Evolutionary conservation across 306 rosid genomes (phyloP), one percentile per base, ranked within the genome.

Genomic region (Lagenaria siceraria): DNA sequence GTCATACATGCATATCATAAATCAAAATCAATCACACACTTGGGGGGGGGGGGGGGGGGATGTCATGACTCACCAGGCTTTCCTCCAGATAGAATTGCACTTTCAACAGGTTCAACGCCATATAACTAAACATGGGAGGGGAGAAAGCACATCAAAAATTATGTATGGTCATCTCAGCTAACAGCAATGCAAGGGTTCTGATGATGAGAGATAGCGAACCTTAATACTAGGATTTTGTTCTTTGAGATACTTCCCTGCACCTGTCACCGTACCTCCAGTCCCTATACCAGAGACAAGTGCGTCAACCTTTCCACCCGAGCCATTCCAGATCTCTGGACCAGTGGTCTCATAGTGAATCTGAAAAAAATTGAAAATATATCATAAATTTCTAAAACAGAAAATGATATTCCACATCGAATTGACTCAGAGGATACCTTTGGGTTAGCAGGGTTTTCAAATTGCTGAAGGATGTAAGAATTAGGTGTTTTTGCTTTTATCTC

Each of bases 271-370:
- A 63, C 98, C 98, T 66, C 98, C 98, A 21, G 98, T 93, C 77
- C 98, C 96, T 79, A 91, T 91, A 76, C 97, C 98, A 35, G 98
- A 91, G 80, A 93, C 92, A 77, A 93, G 66, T n/a, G 90, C 94
- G 58, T 91, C 96, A n/a, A 90, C 87, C 84, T 93, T 90, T 29
- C 90, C 94, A 66, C 78, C 80, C 1, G 97, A 77, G 75, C 92
- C 83, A 78, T 82, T 86, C 98, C 98, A 93, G n/a, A 93, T 87
- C 87, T 93, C 98, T 31, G 97, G 96, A 78, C 97, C 97, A 60
- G 96, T 90, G 68, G 97, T 92, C 82, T 92, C 96, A 80, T 92
- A 92, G 81, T 92, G 97, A 69, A 92, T 40, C 97, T 92, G 82
- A 77, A 81, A 17, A 74, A 79, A 15, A 29, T 18, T 29, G 53